A percentile compares a stretch with the other conserved stretches of the same genome.
phyloP scores from a whole-genome alignment of 148 eudicot species.

The Nepenthes gracilis region DNA sequence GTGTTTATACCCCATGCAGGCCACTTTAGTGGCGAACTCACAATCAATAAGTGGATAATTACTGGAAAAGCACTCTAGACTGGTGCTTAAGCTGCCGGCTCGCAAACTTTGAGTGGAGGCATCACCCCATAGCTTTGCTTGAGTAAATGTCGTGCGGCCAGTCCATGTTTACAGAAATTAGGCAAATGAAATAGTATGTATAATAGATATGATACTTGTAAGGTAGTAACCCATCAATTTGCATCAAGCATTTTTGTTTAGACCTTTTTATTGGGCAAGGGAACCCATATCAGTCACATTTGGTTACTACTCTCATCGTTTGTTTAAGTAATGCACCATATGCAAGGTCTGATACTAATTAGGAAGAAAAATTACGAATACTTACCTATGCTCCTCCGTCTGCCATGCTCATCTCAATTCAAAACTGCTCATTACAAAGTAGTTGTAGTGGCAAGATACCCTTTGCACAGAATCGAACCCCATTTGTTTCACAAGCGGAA shows the following conservation, averaged over 20 bases:
- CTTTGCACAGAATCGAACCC: constrained; percentile 17
- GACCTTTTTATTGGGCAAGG: too few relatives aligned
- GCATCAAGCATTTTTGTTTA: constrained; percentile 32
- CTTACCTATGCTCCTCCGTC: constrained; percentile 4
- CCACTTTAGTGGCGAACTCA: too few relatives aligned
- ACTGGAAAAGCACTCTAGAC: too few relatives aligned
- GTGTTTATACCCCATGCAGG: too few relatives aligned
- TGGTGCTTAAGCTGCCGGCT: too few relatives aligned
- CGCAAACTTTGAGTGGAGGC: too few relatives aligned
- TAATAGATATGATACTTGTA: too few relatives aligned
- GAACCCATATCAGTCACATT: neutral
- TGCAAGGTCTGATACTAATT: neutral
- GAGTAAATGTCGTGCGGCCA: too few relatives aligned
- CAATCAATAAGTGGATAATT: too few relatives aligned
- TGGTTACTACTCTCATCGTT: neutral
- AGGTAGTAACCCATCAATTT: constrained; percentile 20
- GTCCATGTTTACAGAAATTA: too few relatives aligned
- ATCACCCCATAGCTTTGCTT: too few relatives aligned
- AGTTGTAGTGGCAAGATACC: constrained; percentile 30
- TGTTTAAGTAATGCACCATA: neutral
- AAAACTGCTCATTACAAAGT: constrained; percentile 26
- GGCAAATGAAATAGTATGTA: too few relatives aligned
- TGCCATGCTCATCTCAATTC: neutral
- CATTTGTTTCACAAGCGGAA: constrained; percentile 18
- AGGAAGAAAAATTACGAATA: constrained; percentile 3